Evolutionary conservation across 352 stramenopile species (phyloP).

Genomic region (Saprolegnia parasitica): DNA sequence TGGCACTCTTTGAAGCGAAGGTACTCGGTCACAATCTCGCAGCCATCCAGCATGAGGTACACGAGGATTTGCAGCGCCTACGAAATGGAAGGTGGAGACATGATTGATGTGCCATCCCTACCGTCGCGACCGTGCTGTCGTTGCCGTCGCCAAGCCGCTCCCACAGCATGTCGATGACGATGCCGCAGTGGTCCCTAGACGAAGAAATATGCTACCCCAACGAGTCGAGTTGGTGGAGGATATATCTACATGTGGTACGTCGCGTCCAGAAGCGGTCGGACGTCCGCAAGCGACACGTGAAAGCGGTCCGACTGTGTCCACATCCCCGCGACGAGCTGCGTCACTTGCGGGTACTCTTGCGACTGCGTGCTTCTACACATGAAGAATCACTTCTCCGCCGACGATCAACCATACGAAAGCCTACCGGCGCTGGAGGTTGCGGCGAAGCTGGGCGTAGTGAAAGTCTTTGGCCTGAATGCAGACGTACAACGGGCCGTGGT

Average conservation of each 20-base stretch:
- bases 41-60: constrained; percentile 13
- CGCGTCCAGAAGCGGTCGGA: constrained; percentile 13
- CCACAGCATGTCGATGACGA: constrained; percentile 24
- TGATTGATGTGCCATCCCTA: neutral
- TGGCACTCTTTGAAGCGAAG: constrained; percentile 25
- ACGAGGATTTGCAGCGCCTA: constrained; percentile 24
- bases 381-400: neutral
- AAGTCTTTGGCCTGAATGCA: neutral
- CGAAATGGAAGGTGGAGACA: too few relatives aligned
- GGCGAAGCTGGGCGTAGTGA: neutral
- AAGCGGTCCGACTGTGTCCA: neutral
- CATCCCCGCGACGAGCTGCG: constrained; percentile 7
- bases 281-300: neutral
- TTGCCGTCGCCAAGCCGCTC: constrained; percentile 6
- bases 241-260: constrained; percentile 18
- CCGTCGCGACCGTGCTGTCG: neutral
- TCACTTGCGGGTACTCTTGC: constrained; percentile 22
- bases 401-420: neutral
- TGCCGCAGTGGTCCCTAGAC: constrained; percentile 22
- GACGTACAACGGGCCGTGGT: constrained; percentile 3
- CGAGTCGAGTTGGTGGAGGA: neutral
- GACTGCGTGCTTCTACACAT: constrained; percentile 7
- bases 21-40: constrained; percentile 24
- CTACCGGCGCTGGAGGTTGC: constrained; percentile 1
- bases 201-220: neutral